Conservation (phyloP, 2,329 filamentous ascomycete species). For the Zymoseptoria passerinii region DNA sequence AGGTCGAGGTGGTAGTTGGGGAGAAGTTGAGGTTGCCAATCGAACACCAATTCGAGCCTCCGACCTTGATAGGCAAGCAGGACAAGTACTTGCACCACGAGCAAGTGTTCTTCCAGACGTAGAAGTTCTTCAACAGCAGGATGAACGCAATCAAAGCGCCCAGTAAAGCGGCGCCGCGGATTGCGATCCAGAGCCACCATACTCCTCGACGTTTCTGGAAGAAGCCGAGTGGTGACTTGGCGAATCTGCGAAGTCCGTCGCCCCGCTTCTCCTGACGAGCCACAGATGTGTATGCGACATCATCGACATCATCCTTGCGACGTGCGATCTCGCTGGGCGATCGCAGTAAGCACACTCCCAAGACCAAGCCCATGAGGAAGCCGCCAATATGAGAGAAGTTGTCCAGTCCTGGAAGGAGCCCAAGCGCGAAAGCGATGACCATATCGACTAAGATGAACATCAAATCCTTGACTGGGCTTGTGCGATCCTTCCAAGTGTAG, state of each 20-base stretch:
- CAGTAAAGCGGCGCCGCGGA: constrained; percentile 69
- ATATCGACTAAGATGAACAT: constrained; percentile 80
- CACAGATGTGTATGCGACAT: constrained; percentile 16
- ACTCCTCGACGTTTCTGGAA: constrained; percentile 87
- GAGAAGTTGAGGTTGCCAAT: constrained; percentile 35
- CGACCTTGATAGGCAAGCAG: constrained; percentile 61
- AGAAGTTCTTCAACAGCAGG: constrained; percentile 83
- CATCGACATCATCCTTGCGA: constrained; percentile 14
- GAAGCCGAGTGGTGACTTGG: constrained; percentile 54
- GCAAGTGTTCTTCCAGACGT: constrained; percentile 66
- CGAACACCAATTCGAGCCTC: constrained; percentile 52
- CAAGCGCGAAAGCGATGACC: constrained; percentile 81
- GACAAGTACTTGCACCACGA: constrained; percentile 92
- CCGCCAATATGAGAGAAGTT: constrained; percentile 98
- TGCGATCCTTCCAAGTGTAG: constrained; percentile 81
- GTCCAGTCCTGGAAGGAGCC: constrained; percentile 83
- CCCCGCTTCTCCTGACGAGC: constrained; percentile 11
- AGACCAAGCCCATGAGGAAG: constrained; percentile 80
- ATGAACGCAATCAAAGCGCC: constrained; percentile 80
- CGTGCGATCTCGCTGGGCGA: constrained; percentile 59
- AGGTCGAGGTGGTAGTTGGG: constrained; percentile 13
- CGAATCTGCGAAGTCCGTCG: constrained; percentile 35
- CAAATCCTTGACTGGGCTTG: constrained; percentile 71
- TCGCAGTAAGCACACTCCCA: constrained; percentile 80
- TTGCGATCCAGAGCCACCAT: constrained; percentile 97